Conservation (phyloP, 805 yeast genomes). For the Lipomyces mesembrius region DNA sequence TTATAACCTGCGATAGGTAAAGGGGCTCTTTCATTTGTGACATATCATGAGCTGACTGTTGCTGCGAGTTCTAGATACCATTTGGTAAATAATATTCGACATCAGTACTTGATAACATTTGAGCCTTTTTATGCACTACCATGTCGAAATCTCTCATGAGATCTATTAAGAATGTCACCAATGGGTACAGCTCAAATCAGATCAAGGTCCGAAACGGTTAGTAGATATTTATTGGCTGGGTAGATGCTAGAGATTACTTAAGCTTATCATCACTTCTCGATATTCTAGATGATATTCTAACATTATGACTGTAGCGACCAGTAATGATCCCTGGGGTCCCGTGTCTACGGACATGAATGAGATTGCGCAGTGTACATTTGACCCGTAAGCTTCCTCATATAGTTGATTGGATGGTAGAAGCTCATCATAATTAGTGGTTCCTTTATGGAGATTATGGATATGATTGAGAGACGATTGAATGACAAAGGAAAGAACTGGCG, state of each 20-base stretch:
- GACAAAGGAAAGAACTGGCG: constrained; percentile 98
- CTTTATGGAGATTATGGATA: constrained; percentile 88
- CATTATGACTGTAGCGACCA: constrained; percentile 61
- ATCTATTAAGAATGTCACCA: constrained; percentile 71
- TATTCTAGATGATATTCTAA: constrained; percentile 6
- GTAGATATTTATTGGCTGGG: constrained; percentile 17
- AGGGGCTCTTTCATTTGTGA: too few species aligned
- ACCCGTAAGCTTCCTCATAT: constrained; percentile 46
- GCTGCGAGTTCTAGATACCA: background rate
- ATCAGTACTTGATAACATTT: background rate
- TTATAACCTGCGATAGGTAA: too few species aligned
- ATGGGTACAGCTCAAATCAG: constrained; percentile 88
- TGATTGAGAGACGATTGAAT: constrained; percentile 86
- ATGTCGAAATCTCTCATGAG: constrained; percentile 34
- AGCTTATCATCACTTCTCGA: background rate
- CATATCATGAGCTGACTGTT: background rate
- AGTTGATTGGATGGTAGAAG: background rate
- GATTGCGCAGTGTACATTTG: constrained; percentile 73
- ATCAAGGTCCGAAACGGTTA: constrained; percentile 74
- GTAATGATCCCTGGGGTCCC: constrained; percentile 88
- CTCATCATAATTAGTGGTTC: constrained; percentile 53
- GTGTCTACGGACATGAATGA: constrained; percentile 79
- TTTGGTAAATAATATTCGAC: background rate
- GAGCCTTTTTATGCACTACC: constrained; percentile 2
- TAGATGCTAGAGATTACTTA: background rate